Evolutionary conservation across 768 basidiomycete genomes (phyloP).

Genomic region (Goffeauzyma gilvescens): DNA sequence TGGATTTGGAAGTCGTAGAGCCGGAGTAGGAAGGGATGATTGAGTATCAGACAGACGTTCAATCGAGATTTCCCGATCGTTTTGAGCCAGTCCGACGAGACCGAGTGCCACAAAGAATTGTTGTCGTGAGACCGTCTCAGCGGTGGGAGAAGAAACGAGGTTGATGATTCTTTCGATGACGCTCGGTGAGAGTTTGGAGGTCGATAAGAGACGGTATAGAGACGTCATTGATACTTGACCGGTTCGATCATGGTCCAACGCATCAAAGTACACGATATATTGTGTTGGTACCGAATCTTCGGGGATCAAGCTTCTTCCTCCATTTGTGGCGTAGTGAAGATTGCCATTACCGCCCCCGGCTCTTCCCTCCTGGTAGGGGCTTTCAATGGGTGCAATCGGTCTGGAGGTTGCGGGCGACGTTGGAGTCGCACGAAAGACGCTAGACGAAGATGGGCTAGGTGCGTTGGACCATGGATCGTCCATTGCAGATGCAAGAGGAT

Average conservation of each 20-base stretch:
- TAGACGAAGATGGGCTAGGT: no score
- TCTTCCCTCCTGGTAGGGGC: no score
- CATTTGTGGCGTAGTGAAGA: no score
- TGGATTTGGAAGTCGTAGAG: constrained; percentile 18
- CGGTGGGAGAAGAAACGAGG: constrained; percentile 56
- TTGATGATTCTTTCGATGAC: constrained; percentile 78
- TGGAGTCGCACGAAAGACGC: no score
- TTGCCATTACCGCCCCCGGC: no score
- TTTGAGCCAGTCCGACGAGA: constrained; percentile 66
- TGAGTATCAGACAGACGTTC: constrained; percentile 13
- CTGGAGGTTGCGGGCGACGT: no score
- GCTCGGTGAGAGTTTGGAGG: constrained; percentile 59
- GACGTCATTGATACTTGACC: constrained; percentile 70
- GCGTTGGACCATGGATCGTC: no score
- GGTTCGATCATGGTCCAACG: constrained; percentile 49
- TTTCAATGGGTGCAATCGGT: no score
- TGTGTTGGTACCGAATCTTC: constrained; percentile 60
- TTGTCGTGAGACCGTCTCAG: constrained; percentile 52
- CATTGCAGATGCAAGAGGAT: no score
- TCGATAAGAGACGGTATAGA: constrained; percentile 57
- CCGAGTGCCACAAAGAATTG: constrained; percentile 86
- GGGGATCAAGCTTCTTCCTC: no score
- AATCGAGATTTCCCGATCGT: constrained; percentile 43
- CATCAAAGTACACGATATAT: constrained; percentile 54
- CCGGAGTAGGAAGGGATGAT: constrained; percentile 12